Evolutionary conservation across 768 basidiomycete species (phyloP), one percentile per base, ranked within the genome.

Genomic region (Nidularia sp.): DNA sequence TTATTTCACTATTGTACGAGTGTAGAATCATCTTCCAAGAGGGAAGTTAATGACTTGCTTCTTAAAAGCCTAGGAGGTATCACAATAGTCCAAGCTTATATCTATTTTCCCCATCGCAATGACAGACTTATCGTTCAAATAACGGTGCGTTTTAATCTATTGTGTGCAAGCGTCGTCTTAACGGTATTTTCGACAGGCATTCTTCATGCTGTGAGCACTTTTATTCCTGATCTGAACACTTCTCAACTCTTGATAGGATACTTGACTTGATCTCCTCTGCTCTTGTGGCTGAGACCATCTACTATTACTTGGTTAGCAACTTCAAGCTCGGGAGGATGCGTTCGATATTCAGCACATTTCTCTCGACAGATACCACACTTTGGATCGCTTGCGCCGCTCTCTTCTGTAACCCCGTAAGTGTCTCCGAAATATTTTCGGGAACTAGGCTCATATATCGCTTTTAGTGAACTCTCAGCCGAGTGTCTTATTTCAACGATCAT

Each of bases 401-500:
- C 12, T 12, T 41, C 39, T 18, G 39, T 41, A 12, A 41, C 39
- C 15, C 39, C 39, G 39, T 41, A 41, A 41, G 39, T 41, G 15
- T 12, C 25, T 29, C 25, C 4, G 25, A 29, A 29, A 29, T 29
- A 3, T 29, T 29, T 29, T 29, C 4, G 25, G 25, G 4, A 29
- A 29, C 25, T 29, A 29, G 25, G 25, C 25, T 29, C 25, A 29
- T 29, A 29, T 29, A 29, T 29, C 4, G 2, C 10, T 41, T 41
- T 41, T 18, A 41, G 39, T 10, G 39, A 41, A 45, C 25, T 45
- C 9, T 67, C 70, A 6, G 66, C 66, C 31, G 76, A 78, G 59
- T 77, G 76, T 49, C 62, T 77, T 13, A 56, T 74, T 10, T 70
- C 75, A 1, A 68, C 74, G 2, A 54, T 71, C 32, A 73, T 77